These are phyloP conservation scores for Pisolithus marmoratus DNA, from an alignment of 768 basidiomycete species.

Conservation along the genomic window DNA sequence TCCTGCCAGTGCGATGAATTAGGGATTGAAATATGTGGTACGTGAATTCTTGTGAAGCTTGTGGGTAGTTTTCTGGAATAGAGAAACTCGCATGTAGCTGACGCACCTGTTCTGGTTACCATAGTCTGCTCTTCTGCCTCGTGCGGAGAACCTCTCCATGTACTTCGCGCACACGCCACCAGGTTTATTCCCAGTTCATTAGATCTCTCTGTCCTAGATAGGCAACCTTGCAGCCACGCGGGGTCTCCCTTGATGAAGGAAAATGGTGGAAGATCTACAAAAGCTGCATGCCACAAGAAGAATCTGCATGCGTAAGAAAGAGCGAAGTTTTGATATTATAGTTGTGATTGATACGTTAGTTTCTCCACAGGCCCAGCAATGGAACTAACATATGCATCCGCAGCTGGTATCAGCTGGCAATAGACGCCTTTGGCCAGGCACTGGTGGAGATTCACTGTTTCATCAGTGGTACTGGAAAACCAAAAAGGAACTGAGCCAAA, in stretches of 20 bases:
- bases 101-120: no score
- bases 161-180: conserved; percentile 40
- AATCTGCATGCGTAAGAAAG: conserved; percentile 61
- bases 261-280: conserved; percentile 55
- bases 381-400: not conserved
- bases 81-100: no score
- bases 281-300: no score
- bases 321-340: conserved; percentile 60
- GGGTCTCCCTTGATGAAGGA: conserved; percentile 36
- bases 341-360: conserved; percentile 70
- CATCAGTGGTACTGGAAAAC: no score
- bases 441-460: no score
- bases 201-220: conserved; percentile 52
- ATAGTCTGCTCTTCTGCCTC: no score
- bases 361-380: not conserved
- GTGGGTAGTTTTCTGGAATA: conserved; percentile 34
- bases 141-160: no score
- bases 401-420: conserved; percentile 68
- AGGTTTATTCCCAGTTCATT: conserved; percentile 39
- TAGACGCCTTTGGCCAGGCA: conserved; percentile 73
- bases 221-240: conserved; percentile 3
- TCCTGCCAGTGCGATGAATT: conserved; percentile 16
- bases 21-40: conserved; percentile 41
- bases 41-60: conserved; percentile 85
- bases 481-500: no score